Conservation (phyloP, 2,329 filamentous ascomycete species). For the Cercospora sp. region DNA sequence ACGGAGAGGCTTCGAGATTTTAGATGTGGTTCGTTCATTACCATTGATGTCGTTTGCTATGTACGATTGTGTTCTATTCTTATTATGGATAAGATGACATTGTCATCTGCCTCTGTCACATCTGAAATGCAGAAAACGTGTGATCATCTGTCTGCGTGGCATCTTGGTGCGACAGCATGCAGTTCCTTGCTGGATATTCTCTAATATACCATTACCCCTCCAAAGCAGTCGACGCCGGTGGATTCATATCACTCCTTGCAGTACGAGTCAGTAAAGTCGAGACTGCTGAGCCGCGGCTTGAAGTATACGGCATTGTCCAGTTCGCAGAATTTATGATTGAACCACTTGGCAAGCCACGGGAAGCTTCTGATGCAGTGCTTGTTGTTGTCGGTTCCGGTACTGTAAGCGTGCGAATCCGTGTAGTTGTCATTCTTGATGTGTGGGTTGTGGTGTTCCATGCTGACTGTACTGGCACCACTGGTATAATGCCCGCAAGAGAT, state of each 20-base stretch:
- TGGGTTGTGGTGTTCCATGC: slow-evolving; percentile 2
- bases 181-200: neutral
- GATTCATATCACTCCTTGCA: neutral
- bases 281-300: neutral
- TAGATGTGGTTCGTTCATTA: neutral
- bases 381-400: neutral
- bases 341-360: neutral
- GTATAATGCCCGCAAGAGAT: neutral
- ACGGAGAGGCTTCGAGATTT: neutral
- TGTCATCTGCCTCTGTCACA: neutral
- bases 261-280: neutral
- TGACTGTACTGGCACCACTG: neutral
- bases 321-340: neutral
- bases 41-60: neutral
- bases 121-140: neutral
- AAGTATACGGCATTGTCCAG: slow-evolving; percentile 3
- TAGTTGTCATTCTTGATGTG: slow-evolving; percentile 14
- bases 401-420: slow-evolving; percentile 10
- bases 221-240: neutral
- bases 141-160: no score
- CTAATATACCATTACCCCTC: neutral
- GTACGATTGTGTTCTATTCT: neutral
- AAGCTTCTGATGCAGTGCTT: neutral
- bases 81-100: neutral
- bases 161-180: neutral